Evolutionary conservation across 1,284 basidiomycete genomes (phyloP), one percentile per base, ranked within the genome.

Genomic region (Puccinia hordei): DNA sequence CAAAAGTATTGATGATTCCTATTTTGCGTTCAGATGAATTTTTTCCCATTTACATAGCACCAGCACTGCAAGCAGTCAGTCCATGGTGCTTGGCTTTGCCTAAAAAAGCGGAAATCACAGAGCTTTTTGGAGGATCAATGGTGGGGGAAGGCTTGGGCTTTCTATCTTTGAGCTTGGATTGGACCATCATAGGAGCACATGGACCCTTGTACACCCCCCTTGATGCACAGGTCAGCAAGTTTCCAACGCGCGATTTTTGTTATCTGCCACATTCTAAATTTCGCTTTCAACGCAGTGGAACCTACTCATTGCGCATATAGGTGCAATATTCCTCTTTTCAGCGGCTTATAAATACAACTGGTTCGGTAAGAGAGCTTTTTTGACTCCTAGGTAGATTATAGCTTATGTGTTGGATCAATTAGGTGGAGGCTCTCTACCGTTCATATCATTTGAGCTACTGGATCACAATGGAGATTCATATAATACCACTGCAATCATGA

Each of bases 401-500:
- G 22, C 44, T 66, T 27, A 35, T 38, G 15, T 41, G 5, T 49
- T 17, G 10, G 27, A 2, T 51, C 1, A 49, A 51, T 38, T 41
- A 80, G 78, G 78, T 44, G 78, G 78, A 63, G 78, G 78, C 24
- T 51, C 69, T 33, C 59, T 80, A 27, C 78, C 78, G 17, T 80
- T 80, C 33, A 80, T 80, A 65, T 80, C 78, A 49, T 80, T 80
- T 65, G 68, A 59, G 35, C 68, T 80, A 10, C 22, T 80, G 12
- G 78, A 80, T 44, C 68, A 80, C 17, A 65, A 73, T 15, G 78
- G 78, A 53, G 38, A 80, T 35, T 35, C 46, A 33, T 80, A 80
- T 53, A 55, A 80, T n/a, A 80, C 78, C n/a, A 13, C 68, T 9
- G 68, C 69, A 51, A 69, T 80, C 2, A 63, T 80, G 6, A 80